Evolutionary conservation across 2,329 filamentous ascomycete genomes (phyloP).

Genomic region (Ophiostoma perfectum): DNA sequence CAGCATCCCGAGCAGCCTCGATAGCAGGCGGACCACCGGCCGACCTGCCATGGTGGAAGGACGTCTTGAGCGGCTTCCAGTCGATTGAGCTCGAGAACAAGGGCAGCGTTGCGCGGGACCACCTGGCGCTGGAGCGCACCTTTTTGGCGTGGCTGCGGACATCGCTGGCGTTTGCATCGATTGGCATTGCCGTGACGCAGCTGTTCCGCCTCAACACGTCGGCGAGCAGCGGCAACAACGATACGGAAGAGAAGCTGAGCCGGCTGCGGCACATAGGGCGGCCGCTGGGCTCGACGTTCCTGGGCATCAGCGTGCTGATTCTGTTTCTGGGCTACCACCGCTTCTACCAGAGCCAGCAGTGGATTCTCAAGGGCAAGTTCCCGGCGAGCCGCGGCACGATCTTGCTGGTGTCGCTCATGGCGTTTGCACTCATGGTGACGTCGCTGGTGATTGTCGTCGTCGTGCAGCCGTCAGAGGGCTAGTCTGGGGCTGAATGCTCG

Average conservation of each 20-base stretch:
- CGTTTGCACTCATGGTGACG: constrained; percentile 56
- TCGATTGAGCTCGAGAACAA: constrained; percentile 79
- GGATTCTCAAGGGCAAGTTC: constrained; percentile 74
- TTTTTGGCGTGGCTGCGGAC: constrained; percentile 83
- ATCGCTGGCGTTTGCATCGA: constrained; percentile 73
- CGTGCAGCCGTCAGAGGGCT: constrained; percentile 38
- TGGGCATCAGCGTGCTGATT: constrained; percentile 69
- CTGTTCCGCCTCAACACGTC: constrained; percentile 76
- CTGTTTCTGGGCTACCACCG: constrained; percentile 71
- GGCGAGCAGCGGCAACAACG: constrained; percentile 29
- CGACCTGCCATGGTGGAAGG: constrained; percentile 40
- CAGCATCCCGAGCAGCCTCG: background rate
- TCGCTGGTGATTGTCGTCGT: constrained; percentile 56
- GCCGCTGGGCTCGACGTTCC: constrained; percentile 69
- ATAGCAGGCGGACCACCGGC: constrained; percentile 28
- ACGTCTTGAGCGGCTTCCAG: constrained; percentile 44
- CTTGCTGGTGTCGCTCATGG: constrained; percentile 60
- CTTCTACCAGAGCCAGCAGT: constrained; percentile 72
- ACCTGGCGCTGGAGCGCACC: constrained; percentile 74
- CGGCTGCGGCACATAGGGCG: constrained; percentile 62
- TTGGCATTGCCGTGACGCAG: constrained; percentile 78
- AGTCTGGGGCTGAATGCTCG: background rate
- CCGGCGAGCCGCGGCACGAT: constrained; percentile 72
- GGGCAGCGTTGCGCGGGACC: constrained; percentile 75
- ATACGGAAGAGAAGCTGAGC: constrained; percentile 32